Conservation (phyloP, 2,329 filamentous ascomycete genomes). For the Aspergillus sp. region DNA sequence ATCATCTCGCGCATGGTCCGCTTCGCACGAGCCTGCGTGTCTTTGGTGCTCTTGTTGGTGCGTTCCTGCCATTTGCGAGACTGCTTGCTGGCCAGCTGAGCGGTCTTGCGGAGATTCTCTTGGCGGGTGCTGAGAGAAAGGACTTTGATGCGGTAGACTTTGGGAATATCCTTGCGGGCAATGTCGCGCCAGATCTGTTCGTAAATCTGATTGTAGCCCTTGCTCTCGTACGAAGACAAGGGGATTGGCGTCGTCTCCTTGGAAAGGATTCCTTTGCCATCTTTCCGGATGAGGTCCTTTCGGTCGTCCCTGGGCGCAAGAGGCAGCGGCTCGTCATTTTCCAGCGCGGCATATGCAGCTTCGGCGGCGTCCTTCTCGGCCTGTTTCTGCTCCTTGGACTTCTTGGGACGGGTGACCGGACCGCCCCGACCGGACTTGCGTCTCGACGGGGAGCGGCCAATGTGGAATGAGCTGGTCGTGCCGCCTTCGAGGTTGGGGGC, state of each 20-base stretch:
- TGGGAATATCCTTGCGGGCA: constrained; percentile 87
- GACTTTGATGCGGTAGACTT: constrained; percentile 83
- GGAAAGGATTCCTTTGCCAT: constrained; percentile 38
- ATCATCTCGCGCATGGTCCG: constrained; percentile 99
- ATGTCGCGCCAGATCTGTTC: constrained; percentile 97
- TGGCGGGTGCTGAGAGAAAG: constrained; percentile 82
- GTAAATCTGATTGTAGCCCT: constrained; percentile 94
- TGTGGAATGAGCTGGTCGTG: constrained; percentile 79
- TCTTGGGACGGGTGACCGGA: constrained; percentile 68
- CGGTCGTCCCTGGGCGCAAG: constrained; percentile 61
- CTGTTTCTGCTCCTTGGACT: constrained; percentile 75
- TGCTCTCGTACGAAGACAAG: constrained; percentile 73
- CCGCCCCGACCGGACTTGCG: constrained; percentile 55
- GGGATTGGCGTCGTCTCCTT: constrained; percentile 48
- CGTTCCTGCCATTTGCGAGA: constrained; percentile 95
- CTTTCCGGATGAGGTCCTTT: constrained; percentile 44
- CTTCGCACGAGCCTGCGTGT: constrained; percentile 94
- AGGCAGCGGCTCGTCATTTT: constrained; percentile 43
- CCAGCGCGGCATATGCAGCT: constrained; percentile 74
- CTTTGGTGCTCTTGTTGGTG: constrained; percentile 98
- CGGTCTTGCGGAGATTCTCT: constrained; percentile 97
- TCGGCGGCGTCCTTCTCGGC: constrained; percentile 75
- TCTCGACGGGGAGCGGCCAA: constrained; percentile 54
- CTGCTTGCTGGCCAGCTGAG: constrained; percentile 93
- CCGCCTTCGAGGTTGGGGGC: constrained; percentile 82